Conservation (phyloP, 805 yeast species). For the Saccharomycopsis oosterbeekiorum region DNA sequence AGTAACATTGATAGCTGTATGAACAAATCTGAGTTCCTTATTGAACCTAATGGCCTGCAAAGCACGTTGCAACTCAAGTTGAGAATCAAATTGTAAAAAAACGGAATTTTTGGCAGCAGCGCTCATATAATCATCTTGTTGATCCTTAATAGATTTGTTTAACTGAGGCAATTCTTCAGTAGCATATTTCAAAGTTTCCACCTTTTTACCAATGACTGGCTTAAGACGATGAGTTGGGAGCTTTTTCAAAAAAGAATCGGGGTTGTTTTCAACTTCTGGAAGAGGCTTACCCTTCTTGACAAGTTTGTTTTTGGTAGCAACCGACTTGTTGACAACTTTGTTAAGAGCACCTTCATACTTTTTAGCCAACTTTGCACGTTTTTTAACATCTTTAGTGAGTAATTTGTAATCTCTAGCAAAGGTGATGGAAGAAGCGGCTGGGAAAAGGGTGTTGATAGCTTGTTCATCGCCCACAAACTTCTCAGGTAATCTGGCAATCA, state of each 20-base stretch:
- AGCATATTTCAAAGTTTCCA: conserved; percentile 70
- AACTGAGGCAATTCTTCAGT: conserved; percentile 57
- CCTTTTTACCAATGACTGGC: conserved; percentile 70
- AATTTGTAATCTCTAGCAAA: conserved; percentile 55
- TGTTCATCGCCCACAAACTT: conserved; percentile 37
- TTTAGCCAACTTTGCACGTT: conserved; percentile 48
- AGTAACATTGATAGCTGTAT: conserved; percentile 47
- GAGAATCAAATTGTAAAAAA: conserved; percentile 73
- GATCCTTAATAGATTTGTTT: conserved; percentile 50
- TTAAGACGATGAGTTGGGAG: conserved; percentile 75
- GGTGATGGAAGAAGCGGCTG: conserved; percentile 49
- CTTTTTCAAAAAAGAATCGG: conserved; percentile 64
- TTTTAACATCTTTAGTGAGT: conserved; percentile 45
- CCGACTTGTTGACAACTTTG: conserved; percentile 48
- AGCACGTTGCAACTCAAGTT: conserved; percentile 81
- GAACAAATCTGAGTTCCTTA: conserved; percentile 32
- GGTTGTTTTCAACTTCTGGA: conserved; percentile 48
- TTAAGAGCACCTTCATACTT: conserved; percentile 62
- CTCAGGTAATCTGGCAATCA: conserved; percentile 59
- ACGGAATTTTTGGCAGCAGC: conserved; percentile 55
- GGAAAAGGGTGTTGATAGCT: conserved; percentile 48
- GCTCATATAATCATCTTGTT: conserved; percentile 45
- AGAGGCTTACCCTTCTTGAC: conserved; percentile 46
- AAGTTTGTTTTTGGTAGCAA: conserved; percentile 44
- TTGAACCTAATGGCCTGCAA: conserved; percentile 68